These are phyloP conservation scores for Saccharomycopsis hybrid DNA, from an alignment of 1,139 yeast species.

Conservation along the genomic window DNA sequence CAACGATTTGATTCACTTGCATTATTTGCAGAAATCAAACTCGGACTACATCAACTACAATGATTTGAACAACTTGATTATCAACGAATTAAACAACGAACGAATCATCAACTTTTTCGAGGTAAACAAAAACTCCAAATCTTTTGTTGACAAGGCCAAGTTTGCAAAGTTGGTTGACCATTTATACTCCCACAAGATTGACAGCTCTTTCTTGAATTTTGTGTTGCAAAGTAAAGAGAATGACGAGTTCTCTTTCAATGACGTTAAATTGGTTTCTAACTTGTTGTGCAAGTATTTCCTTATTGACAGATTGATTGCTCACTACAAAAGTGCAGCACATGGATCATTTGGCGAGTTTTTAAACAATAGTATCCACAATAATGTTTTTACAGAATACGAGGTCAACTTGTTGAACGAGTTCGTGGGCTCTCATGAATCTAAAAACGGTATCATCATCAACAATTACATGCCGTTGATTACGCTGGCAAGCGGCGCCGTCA, in stretches of 20 bases:
- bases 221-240: conserved; percentile 2
- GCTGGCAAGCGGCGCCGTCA: background rate
- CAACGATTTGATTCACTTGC: conserved; percentile 19
- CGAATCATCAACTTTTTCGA: conserved; percentile 10
- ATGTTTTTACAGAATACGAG: conserved; percentile 15
- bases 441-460: conserved; percentile 13
- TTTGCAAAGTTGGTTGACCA: conserved; percentile 6
- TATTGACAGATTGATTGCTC: conserved; percentile 7
- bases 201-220: conserved; percentile 5
- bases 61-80: conserved; percentile 15
- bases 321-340: background rate
- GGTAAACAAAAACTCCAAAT: conserved; percentile 1
- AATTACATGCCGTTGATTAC: conserved; percentile 3
- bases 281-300: conserved; percentile 14
- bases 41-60: conserved; percentile 7
- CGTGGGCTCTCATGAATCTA: conserved; percentile 4
- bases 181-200: conserved; percentile 14
- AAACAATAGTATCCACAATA: background rate
- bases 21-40: conserved; percentile 24
- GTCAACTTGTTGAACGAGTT: conserved; percentile 10
- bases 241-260: conserved; percentile 2
- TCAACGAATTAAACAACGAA: conserved; percentile 13
- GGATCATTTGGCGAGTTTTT: conserved; percentile 3
- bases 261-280: conserved; percentile 10
- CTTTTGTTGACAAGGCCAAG: background rate